Evolutionary conservation across 129 eudicot species (phyloP).

Genomic region (Erigeron canadensis): DNA sequence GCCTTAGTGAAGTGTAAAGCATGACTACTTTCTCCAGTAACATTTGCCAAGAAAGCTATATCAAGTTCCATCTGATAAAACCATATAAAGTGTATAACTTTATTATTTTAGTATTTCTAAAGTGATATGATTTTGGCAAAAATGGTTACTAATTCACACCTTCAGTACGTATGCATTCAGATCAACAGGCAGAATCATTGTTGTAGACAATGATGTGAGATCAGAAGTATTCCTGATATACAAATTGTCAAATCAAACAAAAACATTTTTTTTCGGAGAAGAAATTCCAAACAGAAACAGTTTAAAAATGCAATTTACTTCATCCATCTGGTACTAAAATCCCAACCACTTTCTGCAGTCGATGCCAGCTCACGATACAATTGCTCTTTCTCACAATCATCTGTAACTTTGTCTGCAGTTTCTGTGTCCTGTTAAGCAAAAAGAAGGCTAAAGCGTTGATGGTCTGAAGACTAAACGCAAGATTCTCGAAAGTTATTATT

Average conservation of each 20-base stretch:
- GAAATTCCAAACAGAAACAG: background rate
- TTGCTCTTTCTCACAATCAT: constrained; percentile 45
- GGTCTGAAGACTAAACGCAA: background rate
- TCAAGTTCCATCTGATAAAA: constrained; percentile 83
- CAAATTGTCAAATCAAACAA: background rate
- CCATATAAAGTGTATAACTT: background rate
- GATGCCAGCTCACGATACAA: constrained; percentile 87
- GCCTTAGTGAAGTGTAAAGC: constrained; percentile 49
- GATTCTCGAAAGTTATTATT: background rate
- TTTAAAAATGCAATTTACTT: constrained; percentile 40
- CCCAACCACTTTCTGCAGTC: constrained; percentile 96
- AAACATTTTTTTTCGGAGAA: background rate
- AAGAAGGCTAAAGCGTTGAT: background rate
- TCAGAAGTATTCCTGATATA: constrained; percentile 67
- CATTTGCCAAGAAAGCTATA: constrained; percentile 69
- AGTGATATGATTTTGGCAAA: background rate
- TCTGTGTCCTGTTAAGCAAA: constrained; percentile 55
- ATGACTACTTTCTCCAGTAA: constrained; percentile 43
- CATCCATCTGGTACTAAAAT: constrained; percentile 98
- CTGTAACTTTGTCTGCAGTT: constrained; percentile 53
- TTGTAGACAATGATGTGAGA: constrained; percentile 71
- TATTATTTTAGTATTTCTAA: background rate
- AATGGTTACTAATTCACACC: constrained; percentile 36
- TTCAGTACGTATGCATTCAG: constrained; percentile 73
- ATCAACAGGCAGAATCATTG: constrained; percentile 84